Evolutionary conservation across 768 basidiomycete species (phyloP).

Genomic region (Epithele typhae): DNA sequence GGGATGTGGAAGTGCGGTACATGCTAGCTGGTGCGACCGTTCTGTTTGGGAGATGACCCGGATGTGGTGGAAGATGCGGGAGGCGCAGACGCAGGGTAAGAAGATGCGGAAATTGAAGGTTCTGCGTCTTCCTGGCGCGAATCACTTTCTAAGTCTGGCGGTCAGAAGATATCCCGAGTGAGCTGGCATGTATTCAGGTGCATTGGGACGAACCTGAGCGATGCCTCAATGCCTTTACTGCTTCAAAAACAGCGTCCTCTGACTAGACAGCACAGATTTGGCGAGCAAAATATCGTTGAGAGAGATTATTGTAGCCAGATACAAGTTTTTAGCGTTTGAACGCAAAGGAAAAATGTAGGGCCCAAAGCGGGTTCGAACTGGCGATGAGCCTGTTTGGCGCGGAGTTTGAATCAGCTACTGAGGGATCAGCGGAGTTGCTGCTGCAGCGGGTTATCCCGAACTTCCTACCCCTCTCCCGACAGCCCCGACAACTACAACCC

Average conservation of each 20-base stretch:
- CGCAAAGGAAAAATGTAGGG: too few relatives aligned
- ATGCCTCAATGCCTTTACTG: too few relatives aligned
- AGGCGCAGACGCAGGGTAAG: background rate
- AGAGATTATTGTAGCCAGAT: too few relatives aligned
- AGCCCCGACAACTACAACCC: constrained; percentile 1
- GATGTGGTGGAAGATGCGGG: background rate
- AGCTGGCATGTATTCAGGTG: background rate
- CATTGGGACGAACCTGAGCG: background rate
- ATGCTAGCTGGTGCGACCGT: background rate
- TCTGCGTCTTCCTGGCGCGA: constrained; percentile 3
- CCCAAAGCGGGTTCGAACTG: too few relatives aligned
- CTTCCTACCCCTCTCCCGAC: background rate
- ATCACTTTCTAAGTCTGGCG: constrained; percentile 17
- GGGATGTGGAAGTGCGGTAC: background rate
- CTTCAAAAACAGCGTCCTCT: too few relatives aligned
- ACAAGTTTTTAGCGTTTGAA: too few relatives aligned
- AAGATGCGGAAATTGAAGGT: background rate
- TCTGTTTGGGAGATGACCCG: background rate
- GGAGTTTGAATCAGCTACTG: too few relatives aligned
- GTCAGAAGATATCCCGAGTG: background rate
- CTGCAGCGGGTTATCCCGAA: too few relatives aligned
- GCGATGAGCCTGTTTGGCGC: too few relatives aligned
- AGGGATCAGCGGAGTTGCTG: too few relatives aligned
- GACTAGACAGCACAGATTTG: too few relatives aligned
- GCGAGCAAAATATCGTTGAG: too few relatives aligned